A percentile compares a stretch with the other conserved stretches of the same genome.
Evolutionary conservation across 2,329 filamentous ascomycete species (phyloP).

Genomic region (Colletotrichum tropicicola): DNA sequence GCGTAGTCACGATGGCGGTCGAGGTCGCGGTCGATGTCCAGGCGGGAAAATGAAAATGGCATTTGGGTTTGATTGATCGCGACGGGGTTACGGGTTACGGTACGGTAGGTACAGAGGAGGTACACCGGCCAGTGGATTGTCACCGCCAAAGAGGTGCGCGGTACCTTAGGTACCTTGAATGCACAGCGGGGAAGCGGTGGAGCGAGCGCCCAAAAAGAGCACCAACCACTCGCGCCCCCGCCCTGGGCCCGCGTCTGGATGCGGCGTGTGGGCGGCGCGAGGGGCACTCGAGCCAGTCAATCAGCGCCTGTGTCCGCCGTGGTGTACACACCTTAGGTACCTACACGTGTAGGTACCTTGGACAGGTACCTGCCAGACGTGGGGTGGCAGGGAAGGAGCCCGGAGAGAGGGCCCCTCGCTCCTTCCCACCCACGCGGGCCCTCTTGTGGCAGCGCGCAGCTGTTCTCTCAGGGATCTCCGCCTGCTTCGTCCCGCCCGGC

Average conservation of each 20-base stretch:
- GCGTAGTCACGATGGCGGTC: constrained; percentile 24
- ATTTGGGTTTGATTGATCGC: constrained; percentile 7
- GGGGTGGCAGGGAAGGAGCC: too few species aligned
- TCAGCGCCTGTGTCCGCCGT: too few species aligned
- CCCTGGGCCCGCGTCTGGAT: neutral
- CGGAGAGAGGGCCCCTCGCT: too few species aligned
- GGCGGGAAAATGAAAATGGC: constrained; percentile 4
- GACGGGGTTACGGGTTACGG: neutral
- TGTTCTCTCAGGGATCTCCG: constrained; percentile 4
- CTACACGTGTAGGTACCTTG: neutral
- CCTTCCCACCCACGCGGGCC: too few species aligned
- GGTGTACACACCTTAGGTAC: too few species aligned
- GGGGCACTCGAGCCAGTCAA: too few species aligned
- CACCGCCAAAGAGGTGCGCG: too few species aligned
- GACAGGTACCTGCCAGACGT: too few species aligned
- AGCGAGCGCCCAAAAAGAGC: neutral
- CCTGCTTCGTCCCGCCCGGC: too few species aligned
- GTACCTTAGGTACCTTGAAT: neutral
- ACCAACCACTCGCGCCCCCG: neutral
- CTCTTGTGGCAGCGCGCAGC: too few species aligned
- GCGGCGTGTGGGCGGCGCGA: neutral
- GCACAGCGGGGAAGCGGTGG: neutral
- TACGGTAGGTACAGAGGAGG: too few species aligned
- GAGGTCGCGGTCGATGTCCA: neutral
- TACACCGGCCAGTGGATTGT: too few species aligned